Evolutionary conservation across 23 red algal species (phyloP).

Genomic region (Pyropia haitanensis): DNA sequence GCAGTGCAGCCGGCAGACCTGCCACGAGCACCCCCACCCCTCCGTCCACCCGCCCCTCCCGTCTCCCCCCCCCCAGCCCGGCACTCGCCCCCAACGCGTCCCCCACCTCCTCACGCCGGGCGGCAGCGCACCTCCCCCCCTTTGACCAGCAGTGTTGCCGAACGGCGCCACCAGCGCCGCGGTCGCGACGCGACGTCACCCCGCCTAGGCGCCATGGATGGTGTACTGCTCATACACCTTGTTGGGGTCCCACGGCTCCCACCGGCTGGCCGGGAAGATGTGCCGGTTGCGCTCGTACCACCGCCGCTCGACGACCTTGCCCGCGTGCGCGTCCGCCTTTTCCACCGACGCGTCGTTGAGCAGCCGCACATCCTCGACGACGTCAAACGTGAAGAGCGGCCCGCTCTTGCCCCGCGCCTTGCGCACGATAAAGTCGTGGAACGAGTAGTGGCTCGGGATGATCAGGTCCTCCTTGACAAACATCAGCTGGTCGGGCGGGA

Average conservation of each 20-base stretch:
- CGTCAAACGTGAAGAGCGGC: slow-evolving; percentile 75
- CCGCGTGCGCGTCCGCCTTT: slow-evolving; percentile 83
- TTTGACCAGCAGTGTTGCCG: no score
- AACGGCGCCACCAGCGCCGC: no score
- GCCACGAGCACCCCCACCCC: no score
- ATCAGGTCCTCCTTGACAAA: slow-evolving; percentile 98
- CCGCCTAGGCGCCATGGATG: slow-evolving; percentile 30
- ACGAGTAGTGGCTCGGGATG: slow-evolving; percentile 88
- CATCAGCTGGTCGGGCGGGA: slow-evolving; percentile 56
- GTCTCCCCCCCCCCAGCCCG: no score
- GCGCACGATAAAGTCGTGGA: slow-evolving; percentile 83
- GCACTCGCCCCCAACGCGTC: no score
- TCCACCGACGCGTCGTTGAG: slow-evolving; percentile 62
- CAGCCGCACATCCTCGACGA: slow-evolving; percentile 71
- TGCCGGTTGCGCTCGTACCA: slow-evolving; percentile 95
- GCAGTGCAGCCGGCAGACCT: no score
- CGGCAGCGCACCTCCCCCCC: no score
- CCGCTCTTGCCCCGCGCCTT: slow-evolving; percentile 85
- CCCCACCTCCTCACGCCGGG: no score
- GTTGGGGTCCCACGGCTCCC: slow-evolving; percentile 76
- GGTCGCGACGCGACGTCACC: no score
- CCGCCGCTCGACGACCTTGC: slow-evolving; percentile 75
- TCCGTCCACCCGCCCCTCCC: no score
- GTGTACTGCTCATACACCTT: slow-evolving; percentile 58
- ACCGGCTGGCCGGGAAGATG: slow-evolving; percentile 80